Evolutionary conservation across 108 stramenopile genomes (phyloP), one percentile per base, ranked within the genome.

Genomic region (Phaeodactylum tricornutum): DNA sequence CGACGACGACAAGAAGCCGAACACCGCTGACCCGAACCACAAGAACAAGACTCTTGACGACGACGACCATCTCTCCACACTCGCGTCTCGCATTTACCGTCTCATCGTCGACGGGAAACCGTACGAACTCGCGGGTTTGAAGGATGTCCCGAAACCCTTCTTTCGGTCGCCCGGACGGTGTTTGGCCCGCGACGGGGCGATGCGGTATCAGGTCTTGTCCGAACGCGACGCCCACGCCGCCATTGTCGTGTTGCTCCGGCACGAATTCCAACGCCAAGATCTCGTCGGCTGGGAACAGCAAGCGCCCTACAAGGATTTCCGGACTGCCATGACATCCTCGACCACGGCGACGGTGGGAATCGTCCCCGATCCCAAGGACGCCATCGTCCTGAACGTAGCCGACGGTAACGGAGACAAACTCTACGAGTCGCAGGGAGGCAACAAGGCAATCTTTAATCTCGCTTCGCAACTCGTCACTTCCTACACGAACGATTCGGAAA

Each of bases 61-160:
- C n/a, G n/a, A n/a, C n/a, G n/a, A n/a, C n/a, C n/a, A n/a, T n/a
- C n/a, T n/a, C n/a, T n/a, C n/a, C n/a, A n/a, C n/a, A n/a, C n/a
- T n/a, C n/a, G n/a, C n/a, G n/a, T n/a, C n/a, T n/a, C n/a, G n/a
- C n/a, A n/a, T 71, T 20, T 24, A 29, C 3, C 22, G 35, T 20
- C 43, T 71, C 27, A 37, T 71, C 16, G 30, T 20, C 27, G 46
- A 59, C 7, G 71, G 71, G 34, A 66, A 59, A 27, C 28, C 27
- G 15, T 45, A 53, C 40, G 65, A 66, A 30, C 36, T 66, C 12
- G 61, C 71, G 2, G 64, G 71, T 12, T 29, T 73, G 17, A 66
- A 63, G 48, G 64, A 66, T 30, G 71, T 73, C 5, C 71, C 71
- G 21, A 54, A 27, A 7, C 58, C 71, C 12, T 73, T 66, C 44